A percentile compares a stretch with the other conserved stretches of the same genome.
phyloP scores from a whole-genome alignment of 2,329 filamentous ascomycete genomes.

The Colletotrichum destructivum region DNA sequence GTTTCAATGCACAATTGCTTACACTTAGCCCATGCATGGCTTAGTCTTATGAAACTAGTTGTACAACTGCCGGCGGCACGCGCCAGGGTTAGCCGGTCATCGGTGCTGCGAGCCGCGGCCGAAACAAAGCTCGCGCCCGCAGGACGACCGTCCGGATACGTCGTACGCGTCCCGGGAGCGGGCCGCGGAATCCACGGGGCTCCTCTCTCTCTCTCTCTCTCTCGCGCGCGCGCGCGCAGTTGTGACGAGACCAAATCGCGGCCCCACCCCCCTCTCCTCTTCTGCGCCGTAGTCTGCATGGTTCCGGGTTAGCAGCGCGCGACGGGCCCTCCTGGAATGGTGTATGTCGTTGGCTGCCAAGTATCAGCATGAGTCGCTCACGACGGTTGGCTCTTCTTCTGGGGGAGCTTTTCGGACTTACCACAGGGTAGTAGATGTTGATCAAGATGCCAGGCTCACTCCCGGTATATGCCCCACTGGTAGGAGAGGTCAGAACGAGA shows the following conservation, averaged over 20 bases:
- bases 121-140: no score
- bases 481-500: neutral
- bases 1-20: no score
- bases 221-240: no score
- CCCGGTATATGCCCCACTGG: slow-evolving; percentile 34
- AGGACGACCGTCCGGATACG: no score
- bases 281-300: neutral
- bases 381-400: neutral
- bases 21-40: no score
- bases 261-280: neutral
- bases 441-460: slow-evolving; percentile 41
- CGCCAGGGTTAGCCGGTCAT: no score
- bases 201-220: neutral
- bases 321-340: slow-evolving; percentile 37
- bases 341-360: slow-evolving; percentile 33
- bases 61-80: no score
- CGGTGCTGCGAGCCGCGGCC: no score
- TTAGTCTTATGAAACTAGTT: no score
- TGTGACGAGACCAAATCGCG: neutral
- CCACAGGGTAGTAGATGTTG: slow-evolving; percentile 41
- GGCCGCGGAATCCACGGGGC: neutral
- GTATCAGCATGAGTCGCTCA: slow-evolving; percentile 8
- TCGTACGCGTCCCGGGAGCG: no score
- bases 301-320: slow-evolving; percentile 25
- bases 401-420: slow-evolving; percentile 8